These are phyloP conservation scores for Paramyrothecium sp. DNA, from an alignment of 2,329 filamentous ascomycete species.

Conservation along the genomic window DNA sequence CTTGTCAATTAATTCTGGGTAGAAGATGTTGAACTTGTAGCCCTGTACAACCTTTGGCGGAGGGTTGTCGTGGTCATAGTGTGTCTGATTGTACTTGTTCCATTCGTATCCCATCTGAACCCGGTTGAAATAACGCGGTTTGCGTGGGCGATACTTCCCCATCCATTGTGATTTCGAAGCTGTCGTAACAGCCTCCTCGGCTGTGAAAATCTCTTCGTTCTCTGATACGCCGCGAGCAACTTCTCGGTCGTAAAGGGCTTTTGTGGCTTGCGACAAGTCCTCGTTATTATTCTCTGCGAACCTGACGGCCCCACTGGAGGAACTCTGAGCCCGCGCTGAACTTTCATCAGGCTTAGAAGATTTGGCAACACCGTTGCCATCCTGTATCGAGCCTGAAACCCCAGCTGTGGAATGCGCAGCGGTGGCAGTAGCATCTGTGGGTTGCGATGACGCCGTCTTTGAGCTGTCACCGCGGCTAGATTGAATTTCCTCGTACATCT, in stretches of 20 bases:
- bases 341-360: conserved; percentile 25
- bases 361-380: conserved; percentile 6
- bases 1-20: conserved; percentile 94
- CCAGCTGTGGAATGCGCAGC: not conserved
- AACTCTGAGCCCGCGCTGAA: conserved; percentile 16
- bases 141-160: conserved; percentile 81
- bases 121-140: conserved; percentile 95
- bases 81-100: conserved; percentile 99
- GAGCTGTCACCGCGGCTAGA: not conserved
- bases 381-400: not conserved
- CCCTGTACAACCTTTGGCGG: conserved; percentile 97
- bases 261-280: conserved; percentile 83
- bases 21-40: conserved; percentile 99
- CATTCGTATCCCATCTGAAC: conserved; percentile 99
- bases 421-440: not conserved
- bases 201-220: conserved; percentile 93
- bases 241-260: conserved; percentile 87
- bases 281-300: conserved; percentile 70
- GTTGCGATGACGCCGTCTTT: not conserved
- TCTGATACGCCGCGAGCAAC: conserved; percentile 88
- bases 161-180: conserved; percentile 73
- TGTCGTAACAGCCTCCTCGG: conserved; percentile 72
- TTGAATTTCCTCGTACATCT: conserved; percentile 71
- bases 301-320: conserved; percentile 58
- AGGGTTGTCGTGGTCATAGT: conserved; percentile 98